phyloP scores from a whole-genome alignment of 1,284 basidiomycete genomes.

The Ganoderma sinense region DNA sequence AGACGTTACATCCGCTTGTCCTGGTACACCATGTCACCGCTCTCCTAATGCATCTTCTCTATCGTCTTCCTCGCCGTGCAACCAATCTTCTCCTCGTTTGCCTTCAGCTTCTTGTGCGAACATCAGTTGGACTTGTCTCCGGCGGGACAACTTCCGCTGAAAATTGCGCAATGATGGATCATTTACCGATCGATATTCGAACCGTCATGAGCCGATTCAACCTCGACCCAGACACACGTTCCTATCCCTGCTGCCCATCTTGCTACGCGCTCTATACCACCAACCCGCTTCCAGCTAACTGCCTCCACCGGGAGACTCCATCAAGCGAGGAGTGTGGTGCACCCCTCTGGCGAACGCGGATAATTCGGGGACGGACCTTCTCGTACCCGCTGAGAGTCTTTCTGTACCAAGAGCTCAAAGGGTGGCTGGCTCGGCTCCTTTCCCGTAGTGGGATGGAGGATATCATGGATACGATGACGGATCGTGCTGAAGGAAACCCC shows the following conservation, averaged over 20 bases:
- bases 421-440: slow-evolving; percentile 29
- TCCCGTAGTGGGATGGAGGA: slow-evolving; percentile 25
- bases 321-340: slow-evolving; percentile 15
- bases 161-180: background rate
- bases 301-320: slow-evolving; percentile 5
- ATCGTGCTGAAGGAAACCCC: background rate
- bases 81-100: slow-evolving; percentile 7
- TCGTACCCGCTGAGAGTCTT: slow-evolving; percentile 17
- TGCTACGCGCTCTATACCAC: slow-evolving; percentile 20
- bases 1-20: background rate
- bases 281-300: background rate
- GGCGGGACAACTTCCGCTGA: background rate
- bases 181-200: slow-evolving; percentile 18
- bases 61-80: slow-evolving; percentile 15
- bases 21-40: slow-evolving; percentile 16
- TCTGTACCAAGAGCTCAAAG: slow-evolving; percentile 27
- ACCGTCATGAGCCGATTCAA: slow-evolving; percentile 20
- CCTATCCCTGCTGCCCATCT: slow-evolving; percentile 23
- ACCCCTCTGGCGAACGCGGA: slow-evolving; percentile 7
- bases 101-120: background rate
- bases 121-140: background rate
- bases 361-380: background rate
- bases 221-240: slow-evolving; percentile 14
- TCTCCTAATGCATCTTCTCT: slow-evolving; percentile 14
- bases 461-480: slow-evolving; percentile 13